phyloP scores from a whole-genome alignment of 148 eudicot species.

The Fagopyrum homotropicum region DNA sequence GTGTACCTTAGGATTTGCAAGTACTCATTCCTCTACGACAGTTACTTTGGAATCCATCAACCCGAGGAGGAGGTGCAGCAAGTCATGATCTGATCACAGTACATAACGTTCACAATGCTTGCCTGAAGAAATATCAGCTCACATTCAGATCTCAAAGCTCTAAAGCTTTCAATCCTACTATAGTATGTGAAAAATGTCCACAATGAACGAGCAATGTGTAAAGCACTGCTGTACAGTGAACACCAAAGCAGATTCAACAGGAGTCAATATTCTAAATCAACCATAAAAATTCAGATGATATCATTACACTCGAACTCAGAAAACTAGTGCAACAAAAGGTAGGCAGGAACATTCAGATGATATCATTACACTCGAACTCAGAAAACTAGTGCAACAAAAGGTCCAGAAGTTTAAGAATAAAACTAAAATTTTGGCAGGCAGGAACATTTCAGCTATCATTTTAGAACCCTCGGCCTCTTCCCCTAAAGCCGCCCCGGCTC shows the following conservation, averaged over 20 bases:
- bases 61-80: too few species aligned
- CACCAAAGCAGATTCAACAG: not conserved
- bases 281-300: not conserved
- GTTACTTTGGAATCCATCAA: too few species aligned
- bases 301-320: not conserved
- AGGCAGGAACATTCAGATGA: not conserved
- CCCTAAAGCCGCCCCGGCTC: conserved; percentile 54
- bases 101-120: too few species aligned
- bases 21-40: too few species aligned
- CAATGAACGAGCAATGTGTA: not conserved
- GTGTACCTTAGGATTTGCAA: too few species aligned
- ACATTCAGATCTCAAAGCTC: too few species aligned
- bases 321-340: conserved; percentile 1
- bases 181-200: not conserved
- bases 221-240: not conserved
- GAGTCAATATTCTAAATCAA: not conserved
- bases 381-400: conserved; percentile 1
- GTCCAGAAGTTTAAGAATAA: not conserved
- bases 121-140: too few species aligned
- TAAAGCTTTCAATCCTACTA: too few species aligned
- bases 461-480: conserved; percentile 41
- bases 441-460: not conserved
- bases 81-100: too few species aligned
- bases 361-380: not conserved
- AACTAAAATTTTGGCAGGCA: not conserved